Base-by-base conservation (phyloP, 1,284 basidiomycete species). In the Anthracocystis setariae region DNA sequence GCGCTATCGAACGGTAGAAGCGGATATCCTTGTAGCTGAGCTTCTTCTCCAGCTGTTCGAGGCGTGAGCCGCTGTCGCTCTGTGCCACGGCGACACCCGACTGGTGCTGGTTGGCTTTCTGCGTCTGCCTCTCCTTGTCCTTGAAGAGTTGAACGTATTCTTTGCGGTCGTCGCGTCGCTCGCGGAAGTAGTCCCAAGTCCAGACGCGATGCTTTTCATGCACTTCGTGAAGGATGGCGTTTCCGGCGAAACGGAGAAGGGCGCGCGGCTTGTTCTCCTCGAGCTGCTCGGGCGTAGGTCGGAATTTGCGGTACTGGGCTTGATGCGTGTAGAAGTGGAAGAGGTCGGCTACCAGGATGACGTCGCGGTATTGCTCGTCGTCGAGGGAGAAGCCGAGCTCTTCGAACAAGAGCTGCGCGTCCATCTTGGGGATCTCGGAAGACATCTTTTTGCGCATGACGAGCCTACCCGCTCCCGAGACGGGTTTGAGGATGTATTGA, bases 251-350 rank as follows among this genome's bases (percentile, higher is more conserved):
- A 53, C 86, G 87, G 60, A 95, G 86, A 53, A 94, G 84, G 7
- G 93, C 91, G 69, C 85, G 88, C 3, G 92, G 88, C 5, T 86
- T 85, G 81, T 92, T 93, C 47, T 85, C 82, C 27, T 86, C 81
- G 63, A 92, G 87, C 52, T 90, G 89, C 27, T 87, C 85, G 17
- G 88, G 86, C 39, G 85, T 82, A 0, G 92, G 91, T 24, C 90
- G 88, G 83, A 89, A 92, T 15, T 53, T 53, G 39, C 79, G 78
- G 53, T 82, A 82, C 86, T 93, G 92, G 66, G 91, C 91, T 73
- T 92, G 92, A 53, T 96, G 89, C 46, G 90, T 88, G 84, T 95
- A 98, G 71, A 98, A 92, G 82, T 98, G 95, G 84, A 97, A 98
- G 87, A 98, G 93, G 83, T 99, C 95, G 64, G 94, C 86, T 51